Evolutionary conservation across 148 eudicot genomes (phyloP).

Genomic region (Polygonum aviculare): DNA sequence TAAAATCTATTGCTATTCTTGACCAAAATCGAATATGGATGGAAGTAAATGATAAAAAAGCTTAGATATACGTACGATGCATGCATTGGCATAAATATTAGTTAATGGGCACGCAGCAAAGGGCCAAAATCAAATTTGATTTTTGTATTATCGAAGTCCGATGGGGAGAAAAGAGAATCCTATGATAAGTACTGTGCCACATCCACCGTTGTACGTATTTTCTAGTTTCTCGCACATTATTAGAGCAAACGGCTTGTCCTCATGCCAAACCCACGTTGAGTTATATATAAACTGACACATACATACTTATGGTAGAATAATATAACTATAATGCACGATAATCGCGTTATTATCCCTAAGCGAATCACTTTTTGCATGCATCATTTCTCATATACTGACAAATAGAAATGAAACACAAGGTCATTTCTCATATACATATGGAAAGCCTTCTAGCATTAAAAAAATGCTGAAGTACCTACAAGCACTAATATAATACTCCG

Average conservation of each 20-base stretch:
- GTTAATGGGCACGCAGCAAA: not conserved
- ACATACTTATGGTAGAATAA: too few relatives aligned
- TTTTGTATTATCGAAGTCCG: not conserved
- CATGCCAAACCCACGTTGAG: not conserved
- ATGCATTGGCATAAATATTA: not conserved
- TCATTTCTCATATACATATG: too few relatives aligned
- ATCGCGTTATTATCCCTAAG: too few relatives aligned
- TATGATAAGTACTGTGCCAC: slow-evolving; percentile 3
- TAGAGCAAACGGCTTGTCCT: not conserved
- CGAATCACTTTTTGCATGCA: too few relatives aligned
- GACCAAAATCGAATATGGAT: not conserved
- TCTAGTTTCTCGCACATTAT: not conserved
- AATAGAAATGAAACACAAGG: too few relatives aligned
- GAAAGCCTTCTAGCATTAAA: too few relatives aligned
- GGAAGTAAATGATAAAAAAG: not conserved
- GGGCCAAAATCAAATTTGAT: not conserved
- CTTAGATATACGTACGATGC: not conserved
- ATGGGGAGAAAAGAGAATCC: not conserved
- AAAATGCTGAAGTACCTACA: too few relatives aligned
- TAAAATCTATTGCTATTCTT: not conserved
- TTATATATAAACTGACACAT: too few relatives aligned
- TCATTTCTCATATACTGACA: too few relatives aligned
- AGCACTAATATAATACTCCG: too few relatives aligned
- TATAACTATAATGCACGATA: too few relatives aligned
- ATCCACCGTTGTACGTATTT: not conserved